Base-by-base conservation (phyloP, 1,139 yeast species). In the Yamadazyma conglobata region DNA sequence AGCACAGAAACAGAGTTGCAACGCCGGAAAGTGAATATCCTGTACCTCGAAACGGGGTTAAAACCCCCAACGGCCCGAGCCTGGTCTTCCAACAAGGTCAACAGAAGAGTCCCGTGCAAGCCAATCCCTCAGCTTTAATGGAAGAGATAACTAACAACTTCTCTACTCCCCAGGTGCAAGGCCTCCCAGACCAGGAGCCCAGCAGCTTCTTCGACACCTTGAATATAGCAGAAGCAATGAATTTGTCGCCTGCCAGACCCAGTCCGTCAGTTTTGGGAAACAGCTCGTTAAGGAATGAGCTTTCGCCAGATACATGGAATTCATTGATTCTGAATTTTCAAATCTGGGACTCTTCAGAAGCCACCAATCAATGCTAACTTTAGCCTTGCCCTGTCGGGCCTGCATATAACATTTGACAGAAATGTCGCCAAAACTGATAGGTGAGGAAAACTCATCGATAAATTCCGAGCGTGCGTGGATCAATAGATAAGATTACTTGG, bases 241-340 rank as follows among this genome's bases (percentile, higher is more conserved):
- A n/a, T n/a, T n/a, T n/a, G n/a, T n/a, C n/a, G n/a, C n/a, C n/a
- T n/a, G n/a, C n/a, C n/a, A n/a, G n/a, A n/a, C n/a, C n/a, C n/a
- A n/a, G n/a, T n/a, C n/a, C n/a, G n/a, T n/a, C n/a, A n/a, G n/a
- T n/a, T n/a, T n/a, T n/a, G n/a, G n/a, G n/a, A n/a, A n/a, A n/a
- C n/a, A 25, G 25, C 15, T 17, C 32, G 17, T 33, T 30, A 15
- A 38, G 37, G 26, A 28, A 35, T 11, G 40, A 40, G 7, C 21
- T 30, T 2, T 31, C 34, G 3, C 35, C 37, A 12, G 36, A 34
- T 10, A 31, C 37, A 3, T 41, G 44, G 44, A 38, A 35, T 17
- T 27, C 35, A 1, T 23, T 35, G 13, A 35, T 39, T 5, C 39
- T 29, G 33, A 41, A 31, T 17, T 22, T 41, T 6, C 36, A 34